Evolutionary conservation across 1,139 yeast genomes (phyloP), one percentile per base, ranked within the genome.

Genomic region (Pneumocystis murina): DNA sequence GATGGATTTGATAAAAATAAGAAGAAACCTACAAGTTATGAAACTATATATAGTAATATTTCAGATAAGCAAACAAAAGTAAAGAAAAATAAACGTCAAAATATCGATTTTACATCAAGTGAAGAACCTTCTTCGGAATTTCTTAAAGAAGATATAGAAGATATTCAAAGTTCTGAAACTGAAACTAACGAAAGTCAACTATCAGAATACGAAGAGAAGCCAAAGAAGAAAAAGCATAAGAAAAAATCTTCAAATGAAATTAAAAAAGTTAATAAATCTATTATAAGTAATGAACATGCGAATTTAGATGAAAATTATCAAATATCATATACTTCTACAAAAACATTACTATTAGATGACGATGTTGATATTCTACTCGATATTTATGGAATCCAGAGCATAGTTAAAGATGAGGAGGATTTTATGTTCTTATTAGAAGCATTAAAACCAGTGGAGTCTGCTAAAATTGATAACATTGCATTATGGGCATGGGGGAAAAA

Each of bases 341-440:
- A 41, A 17, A 41, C 28, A 41, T 41, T 36, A 20, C 12, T 57
- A 35, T 24, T 24, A n/a, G 59, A 57, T n/a, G 84, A 81, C 63
- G 69, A 70, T 20, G 69, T 74, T 2, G 70, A 71, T 3, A 67
- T 72, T 1, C 71, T 76, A 8, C 72, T 80, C 36, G 84, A 82
- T 63, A 70, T 88, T 60, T 78, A 76, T 17, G 78, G 77, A 12
- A 69, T 88, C 2, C 87, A 85, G 68, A 72, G 74, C 2, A 66
- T 82, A 0, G 74, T 90, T 30, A 82, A 82, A 69, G 96, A 90
- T 71, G 82, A 81, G 0, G 96, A 90, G 72, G 97, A 90, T 73
- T 75, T 84, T 65, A 72, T 71, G 38, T 71, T 85, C 24, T 78
- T 87, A 24, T 76, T 77, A 64, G 77, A 79, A 65, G 76, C 82